A percentile compares a stretch with the other conserved stretches of the same genome.
phyloP scores from a whole-genome alignment of 2,329 filamentous ascomycete genomes.

The Fusarium aywerte region DNA sequence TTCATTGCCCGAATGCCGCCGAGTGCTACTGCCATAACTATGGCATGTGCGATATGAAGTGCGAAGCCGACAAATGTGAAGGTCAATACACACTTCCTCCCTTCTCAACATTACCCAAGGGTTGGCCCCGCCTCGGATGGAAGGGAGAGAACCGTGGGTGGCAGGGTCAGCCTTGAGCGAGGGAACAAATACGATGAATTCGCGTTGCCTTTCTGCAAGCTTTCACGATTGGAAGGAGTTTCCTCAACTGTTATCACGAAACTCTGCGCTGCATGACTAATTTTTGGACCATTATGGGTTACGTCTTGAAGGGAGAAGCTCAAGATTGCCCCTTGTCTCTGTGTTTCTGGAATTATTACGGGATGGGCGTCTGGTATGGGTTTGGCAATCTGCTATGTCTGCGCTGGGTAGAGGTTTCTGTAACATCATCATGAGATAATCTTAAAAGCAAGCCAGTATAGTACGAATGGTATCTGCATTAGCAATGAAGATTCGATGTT shows the following conservation, averaged over 20 bases:
- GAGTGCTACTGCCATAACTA: slow-evolving; percentile 76
- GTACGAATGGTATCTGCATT: neutral
- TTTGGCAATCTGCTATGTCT: slow-evolving; percentile 38
- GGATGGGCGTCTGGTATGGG: slow-evolving; percentile 38
- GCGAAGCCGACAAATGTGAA: slow-evolving; percentile 60
- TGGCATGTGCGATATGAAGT: slow-evolving; percentile 64
- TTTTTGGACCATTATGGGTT: slow-evolving; percentile 3
- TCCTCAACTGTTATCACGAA: slow-evolving; percentile 10
- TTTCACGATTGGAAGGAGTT: slow-evolving; percentile 26
- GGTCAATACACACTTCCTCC: slow-evolving; percentile 69
- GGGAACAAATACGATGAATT: slow-evolving; percentile 1
- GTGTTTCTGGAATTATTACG: slow-evolving; percentile 32
- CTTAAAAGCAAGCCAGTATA: slow-evolving; percentile 6
- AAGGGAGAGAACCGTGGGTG: slow-evolving; percentile 45
- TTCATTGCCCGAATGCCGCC: slow-evolving; percentile 69
- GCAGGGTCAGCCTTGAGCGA: slow-evolving; percentile 40
- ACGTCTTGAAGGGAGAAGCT: slow-evolving; percentile 1
- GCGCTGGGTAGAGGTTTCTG: slow-evolving; percentile 33
- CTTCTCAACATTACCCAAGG: slow-evolving; percentile 66
- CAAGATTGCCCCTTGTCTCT: slow-evolving; percentile 18
- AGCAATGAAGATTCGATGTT: neutral
- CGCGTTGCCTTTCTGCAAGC: neutral
- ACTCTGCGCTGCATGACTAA: slow-evolving; percentile 5
- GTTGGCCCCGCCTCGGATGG: slow-evolving; percentile 63
- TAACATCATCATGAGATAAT: slow-evolving; percentile 24